Evolutionary conservation across 2,329 filamentous ascomycete genomes (phyloP), one percentile per base, ranked within the genome.

Genomic region (Trichoderma afroharzianum): DNA sequence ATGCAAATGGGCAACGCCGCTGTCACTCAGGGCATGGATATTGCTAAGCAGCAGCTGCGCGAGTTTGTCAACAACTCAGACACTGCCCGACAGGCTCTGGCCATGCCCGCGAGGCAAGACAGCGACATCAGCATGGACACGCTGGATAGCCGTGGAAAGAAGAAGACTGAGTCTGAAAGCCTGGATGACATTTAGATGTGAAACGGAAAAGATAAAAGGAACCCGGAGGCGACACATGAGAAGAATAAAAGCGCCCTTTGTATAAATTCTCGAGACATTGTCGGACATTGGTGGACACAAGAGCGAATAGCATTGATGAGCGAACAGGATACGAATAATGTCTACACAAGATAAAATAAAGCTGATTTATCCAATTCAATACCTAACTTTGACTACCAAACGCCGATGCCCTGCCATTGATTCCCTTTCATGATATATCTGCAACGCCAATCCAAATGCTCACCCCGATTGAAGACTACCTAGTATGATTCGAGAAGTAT

Each of bases 1-100:
- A 86, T 97, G 76, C 94, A 97, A 79, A 98, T 99, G 93, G 89
- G 90, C 75, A 96, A 96, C 76, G 96, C 96, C 15, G 96, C 96
- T 4, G 91, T 90, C 62, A 87, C 88, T 74, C 96, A 99, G 83
- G 96, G 93, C 8, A 78, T 97, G 33, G 94, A 97, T 76, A 94
- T 99, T 75, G 93, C 93, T 79, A 98, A 97, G 85, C 92, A 96
- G 84, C 91, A 93, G 76, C 88, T 98, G 61, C 90, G 95, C 28
- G 94, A 97, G 36, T 98, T 98, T 78, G 86, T 98, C 71, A 93
- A 95, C 83, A 92, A 88, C 76, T 93, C 91, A n/a, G 94, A 97
- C 76, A 92, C 92, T 12, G 94, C 94, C 3, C 86, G 93, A 63
- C 91, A 95, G 80, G 94, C 94, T 1, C 89, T 97, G 79, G 91